Base-by-base conservation (phyloP, 2,329 filamentous ascomycete species). In the Aspergillus texensis region DNA sequence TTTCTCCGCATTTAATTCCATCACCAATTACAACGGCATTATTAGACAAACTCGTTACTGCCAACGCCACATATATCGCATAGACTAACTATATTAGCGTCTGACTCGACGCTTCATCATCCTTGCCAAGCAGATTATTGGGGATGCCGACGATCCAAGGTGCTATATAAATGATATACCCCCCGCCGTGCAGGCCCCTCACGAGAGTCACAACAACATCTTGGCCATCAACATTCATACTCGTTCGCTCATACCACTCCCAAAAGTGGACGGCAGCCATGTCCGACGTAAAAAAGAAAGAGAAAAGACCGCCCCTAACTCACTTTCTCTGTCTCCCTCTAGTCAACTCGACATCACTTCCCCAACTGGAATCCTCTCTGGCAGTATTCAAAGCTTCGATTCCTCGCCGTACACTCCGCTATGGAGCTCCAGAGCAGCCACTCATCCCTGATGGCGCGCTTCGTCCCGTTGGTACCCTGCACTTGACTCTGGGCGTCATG, bases 401-500 rank as follows among this genome's bases (percentile, higher is more conserved):
- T 30, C 72, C 72, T 26, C 61, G 39, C 60, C 63, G 48, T 52
- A 34, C 62, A 36, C 53, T 58, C 2, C 59, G 45, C 61, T 50
- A 46, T 54, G 32, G 54, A 24, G 8, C 59, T 5, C 52, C 21
- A 28, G 21, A 64, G 39, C 59, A 64, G 30, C 67, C 74, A 2
- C 81, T 81, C 6, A 79, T 94, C 11, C 90, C 91, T 0, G 75
- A 81, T 36, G 85, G 85, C 60, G 92, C 93, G 1, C 80, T 97
- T 57, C 83, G 93, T 32, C 93, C 93, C 0, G 78, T 92, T 0
- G 91, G 92, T 0, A 93, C 93, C 1, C 78, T 97, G 55, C 94
- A 98, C 77, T 81, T 96, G 3, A 97, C 94, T 0, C 83, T 97
- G 0, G 94, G 93, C 0, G 91, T 96, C 1, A 94, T 97, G 91